Conservation (phyloP, 2,329 filamentous ascomycete species). For the Aspergillus proliferans region DNA sequence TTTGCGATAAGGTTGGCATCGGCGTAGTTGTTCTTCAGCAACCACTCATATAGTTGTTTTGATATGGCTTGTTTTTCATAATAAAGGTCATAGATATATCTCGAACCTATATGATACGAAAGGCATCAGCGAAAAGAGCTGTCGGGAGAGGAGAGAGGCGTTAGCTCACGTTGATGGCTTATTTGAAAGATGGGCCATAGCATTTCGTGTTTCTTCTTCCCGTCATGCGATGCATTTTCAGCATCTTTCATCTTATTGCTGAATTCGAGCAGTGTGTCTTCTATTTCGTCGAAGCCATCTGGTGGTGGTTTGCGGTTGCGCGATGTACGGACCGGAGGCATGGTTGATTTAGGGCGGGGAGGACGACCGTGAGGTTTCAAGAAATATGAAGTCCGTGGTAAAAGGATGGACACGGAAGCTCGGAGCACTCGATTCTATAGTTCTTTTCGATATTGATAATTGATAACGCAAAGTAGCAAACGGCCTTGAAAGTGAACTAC, state of each 20-base stretch:
- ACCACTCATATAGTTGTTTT: slow-evolving; percentile 87
- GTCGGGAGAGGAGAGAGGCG: background rate
- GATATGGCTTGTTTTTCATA: slow-evolving; percentile 96
- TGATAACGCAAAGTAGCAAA: background rate
- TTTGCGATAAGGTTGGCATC: slow-evolving; percentile 95
- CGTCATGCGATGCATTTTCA: slow-evolving; percentile 73
- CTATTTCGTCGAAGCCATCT: slow-evolving; percentile 62
- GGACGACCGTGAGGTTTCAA: background rate
- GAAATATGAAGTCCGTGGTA: background rate
- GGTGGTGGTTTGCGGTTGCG: slow-evolving; percentile 59
- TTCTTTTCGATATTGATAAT: no score
- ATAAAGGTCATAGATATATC: slow-evolving; percentile 96
- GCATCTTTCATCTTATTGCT: slow-evolving; percentile 69
- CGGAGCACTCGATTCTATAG: no score
- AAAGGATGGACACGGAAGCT: no score
- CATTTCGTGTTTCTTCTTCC: slow-evolving; percentile 83
- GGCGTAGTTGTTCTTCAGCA: slow-evolving; percentile 93
- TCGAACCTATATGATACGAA: slow-evolving; percentile 45
- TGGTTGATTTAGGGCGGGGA: slow-evolving; percentile 21
- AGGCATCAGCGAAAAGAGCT: slow-evolving; percentile 1
- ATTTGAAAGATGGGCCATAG: slow-evolving; percentile 98
- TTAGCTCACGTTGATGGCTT: slow-evolving; percentile 71
- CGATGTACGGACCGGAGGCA: slow-evolving; percentile 57
- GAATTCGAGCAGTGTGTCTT: slow-evolving; percentile 63
- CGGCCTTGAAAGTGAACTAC: no score